These are phyloP conservation scores for Brettanomyces custersianus DNA, from an alignment of 805 yeast genomes.

Conservation along the genomic window DNA sequence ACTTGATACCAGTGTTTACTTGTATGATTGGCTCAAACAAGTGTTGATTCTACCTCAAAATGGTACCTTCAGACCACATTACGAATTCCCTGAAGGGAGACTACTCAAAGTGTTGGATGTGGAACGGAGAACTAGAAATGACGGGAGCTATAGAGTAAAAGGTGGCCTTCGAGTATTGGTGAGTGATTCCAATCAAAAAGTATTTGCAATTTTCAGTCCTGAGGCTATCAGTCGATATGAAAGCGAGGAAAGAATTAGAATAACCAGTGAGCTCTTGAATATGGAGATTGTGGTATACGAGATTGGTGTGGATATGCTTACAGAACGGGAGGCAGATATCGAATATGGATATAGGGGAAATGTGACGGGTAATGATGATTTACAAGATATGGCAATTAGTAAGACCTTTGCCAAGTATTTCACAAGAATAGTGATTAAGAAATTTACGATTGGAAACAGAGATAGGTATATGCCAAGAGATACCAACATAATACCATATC, in stretches of 20 bases:
- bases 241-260: conserved; percentile 10
- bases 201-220: conserved; percentile 9
- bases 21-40: conserved; percentile 1
- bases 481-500: conserved; percentile 8
- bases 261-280: conserved; percentile 10
- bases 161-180: conserved; percentile 8
- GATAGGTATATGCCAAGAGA: conserved; percentile 12
- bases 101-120: conserved; percentile 3
- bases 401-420: conserved; percentile 2
- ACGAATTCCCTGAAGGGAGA: conserved; percentile 1
- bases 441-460: conserved; percentile 12
- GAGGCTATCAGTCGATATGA: conserved; percentile 12
- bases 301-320: conserved; percentile 8
- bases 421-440: conserved; percentile 11
- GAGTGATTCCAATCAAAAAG: conserved; percentile 13
- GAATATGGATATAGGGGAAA: conserved; percentile 5
- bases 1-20: conserved; percentile 1
- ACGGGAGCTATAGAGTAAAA: background rate
- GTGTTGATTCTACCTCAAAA: background rate
- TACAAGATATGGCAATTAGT: background rate
- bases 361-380: background rate
- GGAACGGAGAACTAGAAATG: background rate
- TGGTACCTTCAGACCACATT: conserved; percentile 2
- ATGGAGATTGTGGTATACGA: conserved; percentile 9
- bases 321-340: conserved; percentile 7